Evolutionary conservation across 2,329 filamentous ascomycete species (phyloP), one percentile per base, ranked within the genome.

Genomic region (Claviceps humidiphila): DNA sequence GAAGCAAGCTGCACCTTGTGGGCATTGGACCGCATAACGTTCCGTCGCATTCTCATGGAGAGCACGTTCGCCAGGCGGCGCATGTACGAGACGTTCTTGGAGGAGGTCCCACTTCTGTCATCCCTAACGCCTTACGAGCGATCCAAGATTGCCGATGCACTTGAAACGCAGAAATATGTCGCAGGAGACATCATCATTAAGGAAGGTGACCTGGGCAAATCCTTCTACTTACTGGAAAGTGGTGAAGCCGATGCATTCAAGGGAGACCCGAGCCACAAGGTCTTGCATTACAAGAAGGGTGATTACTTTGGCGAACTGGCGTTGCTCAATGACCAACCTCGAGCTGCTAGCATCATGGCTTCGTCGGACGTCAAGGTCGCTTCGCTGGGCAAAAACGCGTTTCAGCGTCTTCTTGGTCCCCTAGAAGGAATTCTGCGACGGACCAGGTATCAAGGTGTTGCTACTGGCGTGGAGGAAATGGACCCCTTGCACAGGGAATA

Each of bases 241-340:
- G 93, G 93, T 42, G 84, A 91, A 64, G 91, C 90, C 8, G 85
- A 89, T 59, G 91, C 89, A 1, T 89, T 81, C 74, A 95, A 91
- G 71, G 75, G 80, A n/a, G 87, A 84, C 41, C 72, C 76, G 17
- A 75, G 82, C 22, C 74, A 80, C 54, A 76, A 84, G 2, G 84
- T 97, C 57, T 88, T 89, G 64, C 75, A 81, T 51, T 97, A 97
- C 68, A 77, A 75, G 57, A 93, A 95, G 69, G 93, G 93, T 34
- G 93, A 96, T 64, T 98, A 93, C 74, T 98, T 98, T 70, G 93
- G 93, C 56, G 93, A 98, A 71, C 75, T 98, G 55, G 93, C 93
- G 6, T 71, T 98, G 63, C 76, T 97, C 59, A 94, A 97, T 60
- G 91, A 98, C 64, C 87, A 89, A 51, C 93, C 93, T 8, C 84